phyloP scores from a whole-genome alignment of 768 basidiomycete genomes.

The Leucogyrophana mollusca region DNA sequence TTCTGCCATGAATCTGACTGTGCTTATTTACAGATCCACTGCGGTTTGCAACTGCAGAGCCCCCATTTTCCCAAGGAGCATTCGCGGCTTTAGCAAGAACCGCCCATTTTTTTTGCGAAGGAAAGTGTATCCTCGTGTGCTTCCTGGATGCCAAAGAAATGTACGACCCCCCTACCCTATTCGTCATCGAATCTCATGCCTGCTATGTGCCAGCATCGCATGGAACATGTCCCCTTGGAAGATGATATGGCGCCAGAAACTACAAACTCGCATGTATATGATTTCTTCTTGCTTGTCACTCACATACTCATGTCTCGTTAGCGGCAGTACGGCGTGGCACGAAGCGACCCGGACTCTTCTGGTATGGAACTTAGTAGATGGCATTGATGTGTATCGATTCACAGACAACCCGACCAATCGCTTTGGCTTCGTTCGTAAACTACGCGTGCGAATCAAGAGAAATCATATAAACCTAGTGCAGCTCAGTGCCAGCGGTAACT shows the following conservation, averaged over 20 bases:
- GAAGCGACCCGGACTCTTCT: background rate
- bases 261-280: conserved; percentile 1
- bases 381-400: conserved; percentile 1
- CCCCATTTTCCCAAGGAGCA: background rate
- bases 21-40: background rate
- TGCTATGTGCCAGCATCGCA: background rate
- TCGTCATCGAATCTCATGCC: background rate
- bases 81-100: background rate
- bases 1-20: background rate
- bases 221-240: conserved; percentile 4
- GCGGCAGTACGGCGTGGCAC: background rate
- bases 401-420: background rate
- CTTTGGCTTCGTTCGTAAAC: background rate
- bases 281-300: background rate
- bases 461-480: conserved; percentile 1
- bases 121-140: background rate
- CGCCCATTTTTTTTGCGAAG: conserved; percentile 1
- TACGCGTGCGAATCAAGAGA: background rate
- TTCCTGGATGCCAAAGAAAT: conserved; percentile 4
- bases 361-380: conserved; percentile 3
- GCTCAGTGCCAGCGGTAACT: background rate
- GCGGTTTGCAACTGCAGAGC: background rate
- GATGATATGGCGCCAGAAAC: background rate
- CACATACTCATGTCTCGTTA: background rate
- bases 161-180: background rate